Evolutionary conservation across 1,284 basidiomycete species (phyloP), one percentile per base, ranked within the genome.

Genomic region (Apiotrichum gracile): DNA sequence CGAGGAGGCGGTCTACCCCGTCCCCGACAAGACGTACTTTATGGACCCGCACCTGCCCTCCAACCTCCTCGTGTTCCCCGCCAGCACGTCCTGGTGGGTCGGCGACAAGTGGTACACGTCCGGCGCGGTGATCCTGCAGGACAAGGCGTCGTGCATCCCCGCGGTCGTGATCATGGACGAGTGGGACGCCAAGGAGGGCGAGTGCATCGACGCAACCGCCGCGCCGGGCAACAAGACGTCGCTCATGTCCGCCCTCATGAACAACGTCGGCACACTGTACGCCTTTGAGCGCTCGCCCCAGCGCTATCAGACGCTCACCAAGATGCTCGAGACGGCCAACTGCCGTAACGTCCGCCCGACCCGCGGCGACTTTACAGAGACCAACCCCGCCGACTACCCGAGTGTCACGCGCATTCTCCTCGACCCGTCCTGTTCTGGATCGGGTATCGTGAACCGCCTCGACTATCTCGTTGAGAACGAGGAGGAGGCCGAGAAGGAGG

Each of bases 191-290:
- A 10, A 12, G 21, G 61, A 60, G 5, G 66, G 54, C 19, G 71
- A 73, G 47, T 89, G 92, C 33, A 86, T 98, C 45, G 96, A 98
- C 73, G 93, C 91, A 5, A 98, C 93, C n/a, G 87, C 93, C 40
- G 94, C 96, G 0, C 96, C 94, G 0, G 96, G 96, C 0, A 99
- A 99, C 77, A 99, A 99, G 78, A 98, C 96, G 0, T 88, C 89
- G 6, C 90, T 96, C 73, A 76, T 98, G 14, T 87, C 87, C 57
- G 89, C 92, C 12, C 76, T 97, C 37, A 90, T 94, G 85, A 70
- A 78, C 17, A 85, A 85, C 61, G 80, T 80, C 64, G 89, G 90
- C 57, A 89, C 85, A 86, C 74, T 94, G 8, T 84, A 84, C 62
- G 92, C 92, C 0, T 92, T 93, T 64, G 92, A 96, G 73, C 80